Evolutionary conservation across 2,329 filamentous ascomycete species (phyloP).

Genomic region (Microcera coccophila): DNA sequence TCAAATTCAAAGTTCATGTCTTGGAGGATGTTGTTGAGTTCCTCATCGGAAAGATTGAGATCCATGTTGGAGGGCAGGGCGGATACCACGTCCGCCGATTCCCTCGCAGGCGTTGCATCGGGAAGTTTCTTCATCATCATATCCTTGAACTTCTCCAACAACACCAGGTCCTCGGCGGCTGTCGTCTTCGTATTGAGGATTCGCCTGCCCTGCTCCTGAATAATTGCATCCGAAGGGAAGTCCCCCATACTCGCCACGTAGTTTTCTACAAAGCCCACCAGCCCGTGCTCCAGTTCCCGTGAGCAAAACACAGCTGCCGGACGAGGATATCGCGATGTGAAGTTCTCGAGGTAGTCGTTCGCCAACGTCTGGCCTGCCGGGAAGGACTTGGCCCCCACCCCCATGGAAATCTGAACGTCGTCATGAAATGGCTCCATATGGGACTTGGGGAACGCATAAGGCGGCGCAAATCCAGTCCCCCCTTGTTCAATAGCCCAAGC

Average conservation of each 20-base stretch:
- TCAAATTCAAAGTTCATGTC: slow-evolving; percentile 43
- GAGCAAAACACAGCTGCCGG: slow-evolving; percentile 55
- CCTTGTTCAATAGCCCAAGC: slow-evolving; percentile 49
- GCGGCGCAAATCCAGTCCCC: slow-evolving; percentile 53
- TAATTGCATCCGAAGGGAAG: slow-evolving; percentile 46
- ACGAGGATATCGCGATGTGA: slow-evolving; percentile 42
- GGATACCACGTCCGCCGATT: slow-evolving; percentile 4
- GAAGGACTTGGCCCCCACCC: slow-evolving; percentile 38
- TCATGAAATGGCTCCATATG: slow-evolving; percentile 34
- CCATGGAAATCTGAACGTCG: slow-evolving; percentile 32
- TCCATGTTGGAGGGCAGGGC: slow-evolving; percentile 31
- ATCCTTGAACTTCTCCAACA: slow-evolving; percentile 53
- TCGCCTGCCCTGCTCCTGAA: slow-evolving; percentile 45
- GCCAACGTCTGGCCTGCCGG: slow-evolving; percentile 42
- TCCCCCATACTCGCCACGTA: slow-evolving; percentile 36
- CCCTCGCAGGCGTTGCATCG: slow-evolving; percentile 8
- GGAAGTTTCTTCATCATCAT: slow-evolving; percentile 36
- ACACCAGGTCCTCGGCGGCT: slow-evolving; percentile 50
- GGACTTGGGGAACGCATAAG: slow-evolving; percentile 47
- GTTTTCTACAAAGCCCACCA: slow-evolving; percentile 46
- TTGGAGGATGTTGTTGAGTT: slow-evolving; percentile 40
- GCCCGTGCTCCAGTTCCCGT: slow-evolving; percentile 53
- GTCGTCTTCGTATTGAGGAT: slow-evolving; percentile 47
- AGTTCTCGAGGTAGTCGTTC: slow-evolving; percentile 45
- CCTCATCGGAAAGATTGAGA: slow-evolving; percentile 35